Base-by-base conservation (phyloP, 495 filamentous ascomycete genomes). In the Daldinia concentrica region DNA sequence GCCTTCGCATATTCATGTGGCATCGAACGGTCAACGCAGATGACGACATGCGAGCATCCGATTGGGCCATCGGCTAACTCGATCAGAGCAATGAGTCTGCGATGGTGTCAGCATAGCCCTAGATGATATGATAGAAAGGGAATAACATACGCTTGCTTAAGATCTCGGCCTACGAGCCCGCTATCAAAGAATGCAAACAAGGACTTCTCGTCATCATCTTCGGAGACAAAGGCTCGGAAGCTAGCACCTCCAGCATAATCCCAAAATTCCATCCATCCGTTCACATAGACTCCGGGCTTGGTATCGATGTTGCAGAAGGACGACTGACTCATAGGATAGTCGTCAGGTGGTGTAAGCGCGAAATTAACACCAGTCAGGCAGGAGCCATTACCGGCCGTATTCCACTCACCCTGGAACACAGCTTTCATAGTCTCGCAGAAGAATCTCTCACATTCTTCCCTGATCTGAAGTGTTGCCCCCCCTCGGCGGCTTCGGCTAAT, bases 361-460 rank as follows among this genome's bases (percentile, higher is more conserved):
- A 80, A 57, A 69, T 81, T 77, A 80, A 81, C 89, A 92, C 85
- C 89, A 90, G 91, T 87, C 87, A 90, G 89, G 88, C 80, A 80
- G 80, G 86, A 93, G 91, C 85, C 90, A 90, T 80, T 80, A 77
- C 84, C 86, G 84, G 87, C 87, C 80, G 81, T 74, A 81, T 89
- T 89, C 91, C 90, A 87, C 92, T 96, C 94, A 97, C 91, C 94
- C 88, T 93, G 90, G 89, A 98, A 96, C 85, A 91, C 92, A 83
- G 89, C 82, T 81, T 86, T 90, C 90, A 98, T 88, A 84, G 87
- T 91, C 88, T 94, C 92, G 86, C 94, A 98, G 87, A 98, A 95
- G 88, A 98, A 94, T 83, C 94, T 98, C 94, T 97, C 94, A 98
- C 94, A 96, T 92, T 97, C 93, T 93, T 89, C 94, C 93, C 90